Percentiles rank a stretch among this genome's conserved stretches.
Conservation (phyloP, 2,329 filamentous ascomycete genomes). For the Cladophialophora exuberans region DNA sequence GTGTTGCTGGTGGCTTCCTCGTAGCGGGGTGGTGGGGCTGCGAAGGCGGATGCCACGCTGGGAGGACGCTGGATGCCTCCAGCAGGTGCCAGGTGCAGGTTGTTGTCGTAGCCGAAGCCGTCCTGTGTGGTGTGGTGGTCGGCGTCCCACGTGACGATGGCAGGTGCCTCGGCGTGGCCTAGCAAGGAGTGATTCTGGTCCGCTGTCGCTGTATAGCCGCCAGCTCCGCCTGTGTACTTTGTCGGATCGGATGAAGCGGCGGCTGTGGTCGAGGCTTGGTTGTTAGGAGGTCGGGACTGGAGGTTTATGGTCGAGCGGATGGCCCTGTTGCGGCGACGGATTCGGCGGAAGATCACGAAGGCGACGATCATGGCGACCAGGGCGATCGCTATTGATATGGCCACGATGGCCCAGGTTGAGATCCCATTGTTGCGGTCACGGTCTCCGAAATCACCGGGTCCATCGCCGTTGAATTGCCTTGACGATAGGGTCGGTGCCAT, state of each 20-base stretch:
- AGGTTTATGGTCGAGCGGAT: conserved; percentile 1
- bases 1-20: conserved; percentile 14
- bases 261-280: background rate
- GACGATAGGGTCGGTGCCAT: background rate
- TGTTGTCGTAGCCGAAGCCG: conserved; percentile 18
- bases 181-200: conserved; percentile 21
- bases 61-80: conserved; percentile 17
- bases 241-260: background rate
- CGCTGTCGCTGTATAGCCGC: conserved; percentile 8
- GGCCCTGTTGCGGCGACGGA: background rate
- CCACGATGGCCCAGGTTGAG: conserved; percentile 4
- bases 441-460: conserved; percentile 8
- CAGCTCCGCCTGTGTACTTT: conserved; percentile 3
- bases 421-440: background rate
- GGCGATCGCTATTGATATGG: conserved; percentile 8
- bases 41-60: conserved; percentile 15
- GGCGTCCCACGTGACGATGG: conserved; percentile 12
- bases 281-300: background rate
- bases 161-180: conserved; percentile 10
- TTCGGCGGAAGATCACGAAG: conserved; percentile 7
- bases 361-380: conserved; percentile 1
- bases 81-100: conserved; percentile 5
- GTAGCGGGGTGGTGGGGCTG: conserved; percentile 20
- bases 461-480: no score
- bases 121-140: conserved; percentile 16